These are phyloP conservation scores for Debaryomyces psychrophilus DNA, from an alignment of 1,139 yeast genomes.

Conservation along the genomic window DNA sequence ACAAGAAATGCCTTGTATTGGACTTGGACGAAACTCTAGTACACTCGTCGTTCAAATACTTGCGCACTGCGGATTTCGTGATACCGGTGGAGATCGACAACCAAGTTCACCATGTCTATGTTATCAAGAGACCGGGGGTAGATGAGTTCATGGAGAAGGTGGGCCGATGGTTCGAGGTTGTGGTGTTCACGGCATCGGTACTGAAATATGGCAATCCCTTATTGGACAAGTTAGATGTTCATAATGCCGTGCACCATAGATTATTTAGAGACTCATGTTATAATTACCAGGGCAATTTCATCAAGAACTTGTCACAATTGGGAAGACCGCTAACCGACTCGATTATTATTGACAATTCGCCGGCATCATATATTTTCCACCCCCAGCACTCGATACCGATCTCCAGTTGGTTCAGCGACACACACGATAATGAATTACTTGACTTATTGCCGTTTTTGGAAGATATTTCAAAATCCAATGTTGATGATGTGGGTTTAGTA, in stretches of 20 bases:
- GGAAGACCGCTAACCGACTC: slow-evolving; percentile 88
- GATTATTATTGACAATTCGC: slow-evolving; percentile 93
- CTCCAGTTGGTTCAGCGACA: slow-evolving; percentile 97
- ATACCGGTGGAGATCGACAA: slow-evolving; percentile 85
- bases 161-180: slow-evolving; percentile 89
- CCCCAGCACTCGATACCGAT: slow-evolving; percentile 99
- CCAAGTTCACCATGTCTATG: slow-evolving; percentile 91
- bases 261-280: slow-evolving; percentile 78
- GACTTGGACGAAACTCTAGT: slow-evolving; percentile 97
- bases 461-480: slow-evolving; percentile 70
- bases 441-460: slow-evolving; percentile 90
- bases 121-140: slow-evolving; percentile 96
- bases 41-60: slow-evolving; percentile 90
- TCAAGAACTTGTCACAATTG: slow-evolving; percentile 88
- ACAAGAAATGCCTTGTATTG: slow-evolving; percentile 82
- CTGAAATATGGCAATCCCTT: slow-evolving; percentile 95
- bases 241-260: slow-evolving; percentile 81
- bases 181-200: slow-evolving; percentile 95
- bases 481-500: slow-evolving; percentile 82
- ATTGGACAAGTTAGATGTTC: slow-evolving; percentile 79
- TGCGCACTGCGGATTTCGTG: slow-evolving; percentile 92
- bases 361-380: slow-evolving; percentile 94
- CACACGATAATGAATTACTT: slow-evolving; percentile 91
- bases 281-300: slow-evolving; percentile 82
- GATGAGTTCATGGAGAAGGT: slow-evolving; percentile 86